Base-by-base conservation (phyloP, 371 early-diverging fungal genomes). In the Mucor sp. region DNA sequence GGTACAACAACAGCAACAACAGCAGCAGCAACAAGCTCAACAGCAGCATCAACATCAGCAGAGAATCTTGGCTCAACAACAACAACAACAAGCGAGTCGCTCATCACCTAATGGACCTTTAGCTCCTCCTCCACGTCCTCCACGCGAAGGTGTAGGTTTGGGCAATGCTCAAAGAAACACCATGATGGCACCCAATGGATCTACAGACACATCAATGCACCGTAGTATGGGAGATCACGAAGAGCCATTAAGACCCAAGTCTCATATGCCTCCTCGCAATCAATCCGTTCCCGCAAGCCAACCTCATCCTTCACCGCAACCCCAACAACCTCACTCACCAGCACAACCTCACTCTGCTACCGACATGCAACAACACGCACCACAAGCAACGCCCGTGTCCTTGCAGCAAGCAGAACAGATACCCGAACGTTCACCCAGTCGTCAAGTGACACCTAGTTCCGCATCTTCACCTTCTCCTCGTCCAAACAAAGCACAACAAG, bases 61-160 rank as follows among this genome's bases (percentile, higher is more conserved):
- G n/a, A 23, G 23, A 37, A 14, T 23, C 5, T 30, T 30, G 3
- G 30, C 44, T 4, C 44, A 61, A 47, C 44, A 61, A 5, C 44
- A 44, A 3, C 43, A 43, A n/a, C 17, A 30, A 19, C 65, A 53
- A 61, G 41, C 44, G 32, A 41, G 55, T 12, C 41, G 67, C 56
- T 28, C 66, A 4, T 62, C 66, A 19, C 67, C 58, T 21, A 43
- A 17, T 32, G 33, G 25, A 1, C 32, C 47, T 12, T 63, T 71
- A 0, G 48, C 75, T 11, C 80, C 84, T 15, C 84, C 84, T 19
- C 84, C 84, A 7, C 61, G 81, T 59, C 84, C 84, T 21, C 78
- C 84, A 6, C 78, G 81, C n/a, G 84, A 83, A 60, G 84, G 84
- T 23, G 84, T 83, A 7, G 75, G 77, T n/a, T 66, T 83, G 11